Evolutionary conservation across 768 basidiomycete genomes (phyloP), one percentile per base, ranked within the genome.

Genomic region (Chalciporus sphaerocephalus): DNA sequence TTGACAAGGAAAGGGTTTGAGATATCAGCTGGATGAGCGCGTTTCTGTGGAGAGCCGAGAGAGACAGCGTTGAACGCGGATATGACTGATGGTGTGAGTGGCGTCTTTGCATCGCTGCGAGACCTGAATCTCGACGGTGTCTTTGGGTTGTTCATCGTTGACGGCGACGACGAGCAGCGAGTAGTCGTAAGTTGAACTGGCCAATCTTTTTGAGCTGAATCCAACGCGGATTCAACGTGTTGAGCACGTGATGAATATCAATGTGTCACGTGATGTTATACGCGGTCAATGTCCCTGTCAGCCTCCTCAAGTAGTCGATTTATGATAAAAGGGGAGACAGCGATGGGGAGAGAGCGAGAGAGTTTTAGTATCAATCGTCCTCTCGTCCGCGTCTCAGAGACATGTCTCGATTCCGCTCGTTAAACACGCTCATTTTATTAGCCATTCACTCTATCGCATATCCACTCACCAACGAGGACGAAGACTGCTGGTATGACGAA

Each of bases 1-100:
- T 61, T 67, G 2, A 75, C 66, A 43, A 85, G 70, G 57, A 86
- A 86, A 0, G 85, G 83, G 50, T 87, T 87, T 8, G 79, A 73
- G 23, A 70, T 62, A 53, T 83, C 80, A 27, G 73, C 78, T 44
- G 64, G 57, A 42, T 54, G 55, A 21, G 24, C 22, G 23, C 45
- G 68, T 57, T 60, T 70, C 49, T 51, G 57, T 5, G 57, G 68
- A 10, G 58, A 69, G 0, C 49, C 53, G 49, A 57, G 56, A 16
- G 56, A 70, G 42, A 76, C 51, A 4, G 67, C 61, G 44, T 71
- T 72, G 45, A 75, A 47, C 20, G 67, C 69, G 6, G 71, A 50
- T 20, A 71, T 53, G 38, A 75, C 47, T 13, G 74, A 74, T 4
- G 74, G 73, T 0, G 74, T 75, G 12, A 77, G 64, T 0, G 75